These are phyloP conservation scores for Coffea canephora DNA, from an alignment of 257 asterid species.

Conservation along the genomic window DNA sequence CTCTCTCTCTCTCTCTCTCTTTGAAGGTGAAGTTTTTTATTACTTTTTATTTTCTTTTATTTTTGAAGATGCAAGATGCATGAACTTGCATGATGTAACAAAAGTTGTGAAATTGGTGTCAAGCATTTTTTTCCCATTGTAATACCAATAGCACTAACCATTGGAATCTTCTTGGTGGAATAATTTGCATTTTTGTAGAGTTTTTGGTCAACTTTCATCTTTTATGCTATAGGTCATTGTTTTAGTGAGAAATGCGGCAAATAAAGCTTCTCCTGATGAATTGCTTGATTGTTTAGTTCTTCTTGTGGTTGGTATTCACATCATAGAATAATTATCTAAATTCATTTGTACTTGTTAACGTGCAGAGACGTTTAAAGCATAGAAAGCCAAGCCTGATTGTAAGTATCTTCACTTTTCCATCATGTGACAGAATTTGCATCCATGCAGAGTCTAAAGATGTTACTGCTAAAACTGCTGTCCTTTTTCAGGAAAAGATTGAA, in stretches of 20 bases:
- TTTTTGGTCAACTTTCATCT: not conserved
- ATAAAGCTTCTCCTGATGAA: not conserved
- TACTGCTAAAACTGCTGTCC: constrained; percentile 5
- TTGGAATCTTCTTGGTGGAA: not conserved
- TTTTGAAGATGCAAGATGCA: not conserved
- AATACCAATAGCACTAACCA: not conserved
- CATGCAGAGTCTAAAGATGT: constrained; percentile 2
- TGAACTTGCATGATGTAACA: not conserved
- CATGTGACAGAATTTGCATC: constrained; percentile 16
- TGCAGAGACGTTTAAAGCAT: constrained; percentile 94
- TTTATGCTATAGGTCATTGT: not conserved
- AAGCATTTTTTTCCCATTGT: not conserved
- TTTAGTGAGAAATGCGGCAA: not conserved
- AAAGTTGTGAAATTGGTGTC: not conserved
- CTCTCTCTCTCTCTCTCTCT: constrained; percentile 11
- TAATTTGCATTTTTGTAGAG: not conserved
- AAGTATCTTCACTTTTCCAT: constrained; percentile 34
- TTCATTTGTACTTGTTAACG: constrained; percentile 11
- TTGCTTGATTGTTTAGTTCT: not conserved
- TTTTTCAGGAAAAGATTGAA: constrained; percentile 80
- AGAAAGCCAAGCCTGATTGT: constrained; percentile 78
- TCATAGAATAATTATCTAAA: not conserved
- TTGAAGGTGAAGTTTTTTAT: not conserved
- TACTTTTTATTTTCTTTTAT: no score
- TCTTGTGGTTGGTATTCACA: not conserved